Evolutionary conservation across 2,329 filamentous ascomycete species (phyloP).

Genomic region (Diaporthe aspalathi): DNA sequence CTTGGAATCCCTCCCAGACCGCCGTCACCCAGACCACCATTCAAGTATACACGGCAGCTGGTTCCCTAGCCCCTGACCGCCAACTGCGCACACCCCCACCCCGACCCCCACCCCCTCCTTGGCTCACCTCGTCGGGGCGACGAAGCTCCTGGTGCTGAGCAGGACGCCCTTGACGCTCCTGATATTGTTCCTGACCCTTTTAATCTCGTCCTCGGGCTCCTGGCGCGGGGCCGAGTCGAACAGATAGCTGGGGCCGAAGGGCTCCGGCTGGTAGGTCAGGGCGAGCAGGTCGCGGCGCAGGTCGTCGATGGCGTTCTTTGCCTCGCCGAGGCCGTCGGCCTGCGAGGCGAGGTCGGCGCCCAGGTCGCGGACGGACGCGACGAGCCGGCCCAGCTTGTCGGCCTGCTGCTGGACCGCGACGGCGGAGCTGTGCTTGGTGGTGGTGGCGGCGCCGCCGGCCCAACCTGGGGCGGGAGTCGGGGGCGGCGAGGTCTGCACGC

Average conservation of each 20-base stretch:
- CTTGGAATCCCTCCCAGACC: no score
- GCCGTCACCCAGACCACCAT: neutral
- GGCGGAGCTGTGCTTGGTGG: conserved; percentile 40
- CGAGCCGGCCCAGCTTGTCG: conserved; percentile 56
- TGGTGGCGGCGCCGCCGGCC: conserved; percentile 40
- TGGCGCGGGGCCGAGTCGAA: conserved; percentile 55
- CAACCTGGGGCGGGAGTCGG: no score
- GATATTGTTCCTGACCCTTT: conserved; percentile 79
- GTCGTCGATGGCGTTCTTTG: conserved; percentile 65
- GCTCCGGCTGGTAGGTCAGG: conserved; percentile 59
- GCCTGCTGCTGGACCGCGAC: conserved; percentile 52
- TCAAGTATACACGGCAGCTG: neutral
- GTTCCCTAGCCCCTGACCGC: neutral
- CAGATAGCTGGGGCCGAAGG: conserved; percentile 54
- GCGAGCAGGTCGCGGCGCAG: conserved; percentile 75
- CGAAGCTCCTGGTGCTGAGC: conserved; percentile 80
- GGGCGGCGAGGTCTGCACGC: conserved; percentile 77
- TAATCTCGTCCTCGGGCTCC: conserved; percentile 77
- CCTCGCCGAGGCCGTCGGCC: conserved; percentile 61
- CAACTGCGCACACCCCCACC: no score
- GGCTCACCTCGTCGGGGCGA: conserved; percentile 53
- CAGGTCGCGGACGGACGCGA: conserved; percentile 55
- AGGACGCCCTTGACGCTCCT: conserved; percentile 83
- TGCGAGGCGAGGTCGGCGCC: conserved; percentile 57
- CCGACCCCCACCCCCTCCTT: no score